phyloP scores from a whole-genome alignment of 306 rosid genomes.

The Argentina anserina region DNA sequence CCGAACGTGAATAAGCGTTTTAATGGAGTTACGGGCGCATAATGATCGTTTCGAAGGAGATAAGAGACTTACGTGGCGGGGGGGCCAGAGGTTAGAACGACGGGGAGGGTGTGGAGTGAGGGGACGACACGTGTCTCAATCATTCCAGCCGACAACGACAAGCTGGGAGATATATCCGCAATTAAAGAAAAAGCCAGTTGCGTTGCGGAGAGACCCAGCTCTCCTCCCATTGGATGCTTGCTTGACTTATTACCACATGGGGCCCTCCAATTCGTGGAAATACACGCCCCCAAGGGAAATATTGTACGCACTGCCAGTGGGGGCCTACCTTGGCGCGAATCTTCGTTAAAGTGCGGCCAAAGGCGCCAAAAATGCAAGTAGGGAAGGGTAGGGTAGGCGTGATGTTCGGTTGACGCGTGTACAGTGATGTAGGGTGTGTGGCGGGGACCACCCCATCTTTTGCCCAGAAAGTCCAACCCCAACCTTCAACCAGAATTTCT shows the following conservation, averaged over 20 bases:
- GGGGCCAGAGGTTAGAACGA: not conserved
- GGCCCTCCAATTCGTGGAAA: constrained; percentile 54
- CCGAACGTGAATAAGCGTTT: too few relatives aligned
- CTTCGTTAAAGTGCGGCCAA: constrained; percentile 38
- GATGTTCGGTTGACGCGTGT: constrained; percentile 52
- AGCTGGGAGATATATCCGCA: constrained; percentile 57
- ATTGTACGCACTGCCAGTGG: constrained; percentile 1
- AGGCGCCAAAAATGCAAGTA: constrained; percentile 23
- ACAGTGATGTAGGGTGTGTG: constrained; percentile 27
- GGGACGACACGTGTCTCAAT: constrained; percentile 43
- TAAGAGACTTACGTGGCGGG: not conserved
- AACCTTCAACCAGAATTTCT: constrained; percentile 1
- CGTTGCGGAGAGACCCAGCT: constrained; percentile 44
- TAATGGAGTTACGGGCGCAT: accelerated
- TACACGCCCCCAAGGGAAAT: constrained; percentile 38
- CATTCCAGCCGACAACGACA: constrained; percentile 58
- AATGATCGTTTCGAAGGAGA: not conserved
- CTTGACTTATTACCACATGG: constrained; percentile 68
- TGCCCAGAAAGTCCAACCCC: constrained; percentile 19
- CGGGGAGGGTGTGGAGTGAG: constrained; percentile 24
- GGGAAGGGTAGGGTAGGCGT: constrained; percentile 22
- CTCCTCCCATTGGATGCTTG: constrained; percentile 53
- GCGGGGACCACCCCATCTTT: constrained; percentile 21
- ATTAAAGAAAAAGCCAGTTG: constrained; percentile 46
- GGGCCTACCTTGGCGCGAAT: constrained; percentile 44